These are phyloP conservation scores for Leccinum uliginosum DNA, from an alignment of 768 basidiomycete genomes.

Conservation along the genomic window DNA sequence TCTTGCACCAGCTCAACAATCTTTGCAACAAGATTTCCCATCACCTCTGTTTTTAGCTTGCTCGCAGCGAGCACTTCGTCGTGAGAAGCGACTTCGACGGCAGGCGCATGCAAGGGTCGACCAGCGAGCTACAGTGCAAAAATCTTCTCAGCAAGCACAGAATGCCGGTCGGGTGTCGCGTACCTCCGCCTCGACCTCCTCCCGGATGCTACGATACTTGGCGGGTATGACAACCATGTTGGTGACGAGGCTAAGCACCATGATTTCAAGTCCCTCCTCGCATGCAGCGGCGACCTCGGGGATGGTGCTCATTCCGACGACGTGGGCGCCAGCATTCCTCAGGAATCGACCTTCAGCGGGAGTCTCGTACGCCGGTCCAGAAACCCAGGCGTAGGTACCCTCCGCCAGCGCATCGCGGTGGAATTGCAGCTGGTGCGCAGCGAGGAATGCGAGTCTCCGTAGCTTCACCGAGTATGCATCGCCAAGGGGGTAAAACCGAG, in stretches of 20 bases:
- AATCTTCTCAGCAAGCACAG: neutral
- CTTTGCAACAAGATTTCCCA: conserved; percentile 65
- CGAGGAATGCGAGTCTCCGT: conserved; percentile 68
- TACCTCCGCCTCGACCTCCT: conserved; percentile 77
- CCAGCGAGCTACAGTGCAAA: conserved; percentile 52
- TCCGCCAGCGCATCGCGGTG: conserved; percentile 59
- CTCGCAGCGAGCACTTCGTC: conserved; percentile 73
- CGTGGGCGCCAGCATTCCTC: conserved; percentile 70
- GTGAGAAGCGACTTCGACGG: conserved; percentile 58
- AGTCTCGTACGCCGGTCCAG: conserved; percentile 87
- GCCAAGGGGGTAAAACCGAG: conserved; percentile 81
- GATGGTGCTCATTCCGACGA: conserved; percentile 94
- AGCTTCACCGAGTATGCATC: conserved; percentile 74
- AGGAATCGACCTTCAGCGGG: conserved; percentile 82
- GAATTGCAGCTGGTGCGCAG: conserved; percentile 59
- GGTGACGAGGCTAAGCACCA: conserved; percentile 82
- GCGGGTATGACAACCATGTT: conserved; percentile 78
- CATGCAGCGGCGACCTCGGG: conserved; percentile 82
- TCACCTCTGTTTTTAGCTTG: conserved; percentile 61
- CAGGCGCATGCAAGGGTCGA: conserved; percentile 38
- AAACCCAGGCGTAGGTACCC: conserved; percentile 87
- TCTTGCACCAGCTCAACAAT: conserved; percentile 46
- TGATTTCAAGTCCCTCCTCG: conserved; percentile 69
- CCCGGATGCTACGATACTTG: conserved; percentile 61
- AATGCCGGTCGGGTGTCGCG: conserved; percentile 11